Evolutionary conservation across 1,284 basidiomycete species (phyloP).

Genomic region (Lignosus rhinocerotis): DNA sequence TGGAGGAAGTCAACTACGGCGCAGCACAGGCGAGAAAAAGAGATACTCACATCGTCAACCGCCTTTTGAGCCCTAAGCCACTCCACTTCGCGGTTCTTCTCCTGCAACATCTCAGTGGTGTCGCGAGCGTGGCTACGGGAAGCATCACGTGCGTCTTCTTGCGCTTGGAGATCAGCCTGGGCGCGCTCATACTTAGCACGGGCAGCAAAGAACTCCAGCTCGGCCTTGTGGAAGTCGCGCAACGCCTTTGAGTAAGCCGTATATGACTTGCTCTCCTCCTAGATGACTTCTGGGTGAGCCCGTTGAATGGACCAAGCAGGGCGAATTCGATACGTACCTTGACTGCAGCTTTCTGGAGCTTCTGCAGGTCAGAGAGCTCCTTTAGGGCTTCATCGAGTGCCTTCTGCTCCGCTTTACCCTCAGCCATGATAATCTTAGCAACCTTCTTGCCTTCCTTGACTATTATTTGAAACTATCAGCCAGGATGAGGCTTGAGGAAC

Average conservation of each 20-base stretch:
- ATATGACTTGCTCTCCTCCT: conserved; percentile 52
- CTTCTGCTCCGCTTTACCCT: conserved; percentile 53
- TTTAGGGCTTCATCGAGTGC: conserved; percentile 46
- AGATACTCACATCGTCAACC: conserved; percentile 46
- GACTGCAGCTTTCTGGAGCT: conserved; percentile 50
- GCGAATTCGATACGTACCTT: conserved; percentile 39
- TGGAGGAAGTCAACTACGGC: neutral
- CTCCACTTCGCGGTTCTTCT: conserved; percentile 56
- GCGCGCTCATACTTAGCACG: conserved; percentile 48
- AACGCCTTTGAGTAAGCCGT: conserved; percentile 44
- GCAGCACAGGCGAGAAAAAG: neutral
- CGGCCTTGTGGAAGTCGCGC: conserved; percentile 46
- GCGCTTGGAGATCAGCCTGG: conserved; percentile 43
- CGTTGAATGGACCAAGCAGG: neutral
- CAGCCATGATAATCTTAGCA: conserved; percentile 53
- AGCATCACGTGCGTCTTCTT: conserved; percentile 47
- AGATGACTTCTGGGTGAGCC: neutral
- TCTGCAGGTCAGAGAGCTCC: conserved; percentile 55
- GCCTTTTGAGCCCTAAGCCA: conserved; percentile 46
- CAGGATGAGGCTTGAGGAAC: neutral
- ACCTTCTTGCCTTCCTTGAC: conserved; percentile 50
- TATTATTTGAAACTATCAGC: conserved; percentile 22
- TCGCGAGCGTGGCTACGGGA: conserved; percentile 44
- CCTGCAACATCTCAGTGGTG: conserved; percentile 49
- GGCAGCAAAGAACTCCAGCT: conserved; percentile 47